Percentiles rank a stretch among this genome's conserved stretches.
Evolutionary conservation across 106 monocot genomes (phyloP).

Genomic region (Dendrobium catenatum): DNA sequence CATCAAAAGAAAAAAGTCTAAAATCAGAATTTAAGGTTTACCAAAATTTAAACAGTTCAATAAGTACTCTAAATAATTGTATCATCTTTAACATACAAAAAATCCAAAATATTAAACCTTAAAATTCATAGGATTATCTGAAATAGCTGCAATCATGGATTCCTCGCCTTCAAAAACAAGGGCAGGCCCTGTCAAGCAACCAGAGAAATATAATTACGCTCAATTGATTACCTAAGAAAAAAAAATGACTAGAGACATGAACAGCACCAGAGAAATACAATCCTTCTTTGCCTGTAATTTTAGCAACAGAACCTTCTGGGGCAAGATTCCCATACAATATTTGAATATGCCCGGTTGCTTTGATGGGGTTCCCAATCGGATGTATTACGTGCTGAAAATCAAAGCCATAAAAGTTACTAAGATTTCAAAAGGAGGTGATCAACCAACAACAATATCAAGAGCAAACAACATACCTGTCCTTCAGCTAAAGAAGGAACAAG

Average conservation of each 20-base stretch:
- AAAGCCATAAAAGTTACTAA: conserved; percentile 1
- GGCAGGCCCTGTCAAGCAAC: conserved; percentile 56
- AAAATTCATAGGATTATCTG: conserved; percentile 78
- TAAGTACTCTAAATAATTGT: not conserved
- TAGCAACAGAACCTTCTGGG: conserved; percentile 95
- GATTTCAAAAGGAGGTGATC: not conserved
- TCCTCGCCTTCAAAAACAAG: conserved; percentile 98
- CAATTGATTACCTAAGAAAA: not conserved
- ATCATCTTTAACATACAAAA: not conserved
- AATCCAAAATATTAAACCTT: conserved; percentile 39
- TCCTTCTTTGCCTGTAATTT: conserved; percentile 99
- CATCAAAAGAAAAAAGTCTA: not conserved
- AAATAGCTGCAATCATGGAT: conserved; percentile 80
- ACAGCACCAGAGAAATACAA: conserved; percentile 76
- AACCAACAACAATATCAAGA: conserved; percentile 2
- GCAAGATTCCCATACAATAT: conserved; percentile 95
- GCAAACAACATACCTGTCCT: conserved; percentile 57
- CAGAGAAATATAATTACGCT: not conserved
- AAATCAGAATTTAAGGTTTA: no score
- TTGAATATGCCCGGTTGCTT: conserved; percentile 89
- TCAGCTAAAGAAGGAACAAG: conserved; percentile 61
- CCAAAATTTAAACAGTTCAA: not conserved
- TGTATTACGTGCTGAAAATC: conserved; percentile 80
- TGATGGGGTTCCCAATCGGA: conserved; percentile 76
- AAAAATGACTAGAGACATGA: not conserved